Evolutionary conservation across 2,329 filamentous ascomycete genomes (phyloP), one percentile per base, ranked within the genome.

Genomic region (Bretziella fagacearum): DNA sequence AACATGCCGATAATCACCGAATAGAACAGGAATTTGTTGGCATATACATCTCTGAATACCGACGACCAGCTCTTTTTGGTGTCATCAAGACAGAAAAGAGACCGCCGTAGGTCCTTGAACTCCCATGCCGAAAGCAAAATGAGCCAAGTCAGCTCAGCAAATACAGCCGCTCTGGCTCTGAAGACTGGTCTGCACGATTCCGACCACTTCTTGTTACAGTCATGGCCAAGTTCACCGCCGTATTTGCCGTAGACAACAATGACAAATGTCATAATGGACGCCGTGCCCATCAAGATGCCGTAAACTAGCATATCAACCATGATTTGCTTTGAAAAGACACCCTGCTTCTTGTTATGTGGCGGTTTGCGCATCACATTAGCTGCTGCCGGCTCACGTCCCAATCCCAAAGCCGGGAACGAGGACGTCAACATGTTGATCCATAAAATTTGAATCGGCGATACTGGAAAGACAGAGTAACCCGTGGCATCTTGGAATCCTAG

Each of bases 341-440:
- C 81, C 23, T 70, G 65, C 54, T 60, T 63, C 60, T 70, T 70
- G 61, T 80, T 71, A 53, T 89, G 83, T 0, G 86, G 86, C 6
- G 84, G 83, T 45, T 84, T 79, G 52, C 71, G 66, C 74, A 93
- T 84, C 52, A 93, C 79, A 57, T 89, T 81, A 2, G 74, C 70
- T 0, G 79, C 74, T 0, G 84, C 83, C 37, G 70, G 65, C 61
- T 93, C 85, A 54, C 85, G 80, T 17, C 85, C 84, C 1, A 94
- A 73, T 36, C 85, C 86, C 65, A 94, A 91, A 50, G 87, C 86
- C 1, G 85, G 85, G 60, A 91, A 77, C 1, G 80, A 83, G 33
- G 83, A 89, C 0, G 86, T 94, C 47, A 91, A 73, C 81, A 93
- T 89, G 62, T 93, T 93, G 60, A 94, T 84, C 85, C 84, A 94